These are phyloP conservation scores for Avena eriantha DNA, from an alignment of 176 grass and related monocot species.

Conservation along the genomic window DNA sequence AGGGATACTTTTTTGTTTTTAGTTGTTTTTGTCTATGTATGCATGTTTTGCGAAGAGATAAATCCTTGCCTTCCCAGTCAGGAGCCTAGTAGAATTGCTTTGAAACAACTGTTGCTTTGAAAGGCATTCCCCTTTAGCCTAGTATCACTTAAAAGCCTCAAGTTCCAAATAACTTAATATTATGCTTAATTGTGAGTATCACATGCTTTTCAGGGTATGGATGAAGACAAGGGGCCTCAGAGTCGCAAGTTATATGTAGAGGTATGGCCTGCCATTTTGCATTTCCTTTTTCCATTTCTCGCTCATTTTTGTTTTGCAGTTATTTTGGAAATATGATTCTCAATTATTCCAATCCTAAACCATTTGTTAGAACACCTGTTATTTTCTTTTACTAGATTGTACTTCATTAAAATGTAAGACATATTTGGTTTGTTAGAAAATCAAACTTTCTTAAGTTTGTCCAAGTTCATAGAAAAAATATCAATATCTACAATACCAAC, in stretches of 20 bases:
- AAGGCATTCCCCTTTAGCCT: background rate
- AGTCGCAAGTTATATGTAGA: slow-evolving; percentile 84
- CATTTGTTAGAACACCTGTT: background rate
- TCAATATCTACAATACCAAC: no score
- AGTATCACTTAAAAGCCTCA: background rate
- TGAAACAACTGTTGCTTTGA: slow-evolving; percentile 9
- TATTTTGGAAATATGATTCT: slow-evolving; percentile 10
- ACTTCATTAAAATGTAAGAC: no score
- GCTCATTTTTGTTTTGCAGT: background rate
- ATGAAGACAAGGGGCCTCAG: slow-evolving; percentile 86
- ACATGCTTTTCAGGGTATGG: slow-evolving; percentile 65
- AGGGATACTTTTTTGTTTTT: slow-evolving; percentile 25
- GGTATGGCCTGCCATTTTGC: slow-evolving; percentile 48
- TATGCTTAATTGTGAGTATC: slow-evolving; percentile 17
- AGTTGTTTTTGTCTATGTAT: slow-evolving; percentile 14
- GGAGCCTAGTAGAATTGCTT: background rate
- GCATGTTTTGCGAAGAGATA: slow-evolving; percentile 4
- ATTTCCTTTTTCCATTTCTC: background rate
- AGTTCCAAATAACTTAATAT: background rate
- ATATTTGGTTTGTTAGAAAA: no score
- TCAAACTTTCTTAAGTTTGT: no score
- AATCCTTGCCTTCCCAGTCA: slow-evolving; percentile 5
- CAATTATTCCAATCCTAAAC: background rate
- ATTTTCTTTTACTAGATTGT: background rate
- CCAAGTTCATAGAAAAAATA: no score